Conservation (phyloP, 2,329 filamentous ascomycete genomes). For the Fusarium scirpi region DNA sequence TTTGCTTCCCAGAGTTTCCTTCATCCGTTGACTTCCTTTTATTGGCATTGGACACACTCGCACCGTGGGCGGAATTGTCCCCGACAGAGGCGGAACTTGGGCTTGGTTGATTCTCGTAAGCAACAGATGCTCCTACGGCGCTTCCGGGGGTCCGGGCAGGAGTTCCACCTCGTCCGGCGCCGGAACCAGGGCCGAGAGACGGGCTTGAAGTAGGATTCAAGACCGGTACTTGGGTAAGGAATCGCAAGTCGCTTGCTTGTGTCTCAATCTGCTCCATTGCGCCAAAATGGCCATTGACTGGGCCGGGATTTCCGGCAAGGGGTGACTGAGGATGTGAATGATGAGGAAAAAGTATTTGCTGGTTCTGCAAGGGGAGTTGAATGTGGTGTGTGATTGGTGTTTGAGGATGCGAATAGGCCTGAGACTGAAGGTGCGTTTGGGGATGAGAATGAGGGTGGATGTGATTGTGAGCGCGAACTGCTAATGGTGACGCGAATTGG, state of each 20-base stretch:
- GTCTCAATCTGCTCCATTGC: slow-evolving; percentile 67
- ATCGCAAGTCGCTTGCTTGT: slow-evolving; percentile 67
- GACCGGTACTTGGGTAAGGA: slow-evolving; percentile 58
- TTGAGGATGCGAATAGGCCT: slow-evolving; percentile 13
- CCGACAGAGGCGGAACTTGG: slow-evolving; percentile 58
- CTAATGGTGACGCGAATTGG: slow-evolving; percentile 33
- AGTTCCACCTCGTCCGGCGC: slow-evolving; percentile 34
- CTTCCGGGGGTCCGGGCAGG: slow-evolving; percentile 36
- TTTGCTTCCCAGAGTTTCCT: slow-evolving; percentile 57
- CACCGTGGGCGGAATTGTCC: slow-evolving; percentile 62
- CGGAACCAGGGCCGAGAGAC: slow-evolving; percentile 39
- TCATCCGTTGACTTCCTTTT: slow-evolving; percentile 59
- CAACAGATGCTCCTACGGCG: slow-evolving; percentile 44
- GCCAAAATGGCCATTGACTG: slow-evolving; percentile 41
- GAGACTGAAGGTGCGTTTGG: slow-evolving; percentile 10
- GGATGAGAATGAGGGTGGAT: slow-evolving; percentile 6
- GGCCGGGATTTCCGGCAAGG: slow-evolving; percentile 12
- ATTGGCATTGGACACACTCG: slow-evolving; percentile 44
- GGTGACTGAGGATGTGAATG: slow-evolving; percentile 13
- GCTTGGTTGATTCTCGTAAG: slow-evolving; percentile 52
- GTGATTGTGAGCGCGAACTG: slow-evolving; percentile 26
- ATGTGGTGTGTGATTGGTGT: slow-evolving; percentile 7
- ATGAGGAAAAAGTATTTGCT: slow-evolving; percentile 13
- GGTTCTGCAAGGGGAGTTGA: slow-evolving; percentile 27
- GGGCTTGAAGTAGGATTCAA: slow-evolving; percentile 39